A percentile compares a stretch with the other conserved stretches of the same genome.
phyloP scores from a whole-genome alignment of 306 rosid species.

The Macrotyloma uniflorum region DNA sequence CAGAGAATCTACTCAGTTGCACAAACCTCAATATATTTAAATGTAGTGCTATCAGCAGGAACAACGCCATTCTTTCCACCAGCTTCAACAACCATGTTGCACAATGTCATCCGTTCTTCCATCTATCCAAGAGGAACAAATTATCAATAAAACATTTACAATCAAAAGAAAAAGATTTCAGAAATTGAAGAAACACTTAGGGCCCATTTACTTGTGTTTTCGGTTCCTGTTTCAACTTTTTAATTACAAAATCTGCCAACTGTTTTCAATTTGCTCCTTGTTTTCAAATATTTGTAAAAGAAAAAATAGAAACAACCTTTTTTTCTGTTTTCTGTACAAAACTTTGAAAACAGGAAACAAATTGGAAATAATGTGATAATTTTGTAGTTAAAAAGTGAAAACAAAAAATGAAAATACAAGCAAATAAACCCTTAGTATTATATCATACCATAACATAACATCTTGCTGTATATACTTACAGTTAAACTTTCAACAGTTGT shows the following conservation, averaged over 20 bases:
- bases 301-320: not conserved
- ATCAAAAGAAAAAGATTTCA: not conserved
- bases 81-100: conserved; percentile 97
- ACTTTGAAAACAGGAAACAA: not conserved
- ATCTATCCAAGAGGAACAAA: conserved; percentile 54
- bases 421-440: not conserved
- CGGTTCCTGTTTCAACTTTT: not conserved
- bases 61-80: conserved; percentile 91
- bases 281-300: not conserved
- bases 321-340: not conserved
- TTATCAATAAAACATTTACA: conserved; percentile 35
- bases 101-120: conserved; percentile 95
- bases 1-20: conserved; percentile 19
- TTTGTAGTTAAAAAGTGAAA: too few relatives aligned
- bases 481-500: conserved; percentile 81
- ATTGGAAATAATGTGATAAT: not conserved
- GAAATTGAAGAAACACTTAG: conserved; percentile 14
- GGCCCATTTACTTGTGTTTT: not conserved
- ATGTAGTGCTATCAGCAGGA: conserved; percentile 86
- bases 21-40: conserved; percentile 87
- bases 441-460: not conserved
- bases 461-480: conserved; percentile 47
- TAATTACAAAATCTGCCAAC: not conserved
- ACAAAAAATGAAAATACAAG: not conserved
- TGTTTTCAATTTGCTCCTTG: not conserved